A percentile compares a stretch with the other conserved stretches of the same genome.
Evolutionary conservation across 1,139 yeast species (phyloP).

Genomic region (Zygoascus meyerae): DNA sequence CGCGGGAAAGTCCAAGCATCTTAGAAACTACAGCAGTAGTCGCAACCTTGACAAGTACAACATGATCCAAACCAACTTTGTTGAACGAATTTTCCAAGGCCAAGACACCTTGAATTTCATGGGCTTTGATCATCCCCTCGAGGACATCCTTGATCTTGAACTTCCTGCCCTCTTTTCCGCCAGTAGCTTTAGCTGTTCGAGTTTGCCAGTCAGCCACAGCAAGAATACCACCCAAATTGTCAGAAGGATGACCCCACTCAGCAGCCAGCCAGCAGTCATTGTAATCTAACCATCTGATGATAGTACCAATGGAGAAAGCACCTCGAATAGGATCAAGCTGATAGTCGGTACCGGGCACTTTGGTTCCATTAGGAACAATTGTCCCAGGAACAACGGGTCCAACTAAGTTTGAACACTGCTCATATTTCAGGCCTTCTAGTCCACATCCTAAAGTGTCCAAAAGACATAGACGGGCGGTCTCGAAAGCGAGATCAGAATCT

Average conservation of each 20-base stretch:
- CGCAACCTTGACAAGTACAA: conserved; percentile 53
- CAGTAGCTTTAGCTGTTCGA: conserved; percentile 41
- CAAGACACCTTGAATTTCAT: conserved; percentile 53
- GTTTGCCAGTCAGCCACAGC: conserved; percentile 55
- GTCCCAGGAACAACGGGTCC: conserved; percentile 55
- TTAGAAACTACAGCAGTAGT: conserved; percentile 55
- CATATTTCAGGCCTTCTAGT: conserved; percentile 51
- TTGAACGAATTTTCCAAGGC: conserved; percentile 57
- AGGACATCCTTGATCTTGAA: conserved; percentile 47
- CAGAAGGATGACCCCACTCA: conserved; percentile 63
- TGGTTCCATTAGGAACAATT: conserved; percentile 48
- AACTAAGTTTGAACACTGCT: conserved; percentile 44
- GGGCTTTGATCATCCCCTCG: conserved; percentile 54
- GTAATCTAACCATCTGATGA: conserved; percentile 55
- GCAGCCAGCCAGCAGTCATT: conserved; percentile 63
- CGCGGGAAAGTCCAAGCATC: conserved; percentile 44
- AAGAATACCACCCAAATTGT: conserved; percentile 52
- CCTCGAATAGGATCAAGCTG: conserved; percentile 52
- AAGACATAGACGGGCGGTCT: conserved; percentile 50
- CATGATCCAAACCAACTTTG: conserved; percentile 56
- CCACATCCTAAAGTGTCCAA: conserved; percentile 57
- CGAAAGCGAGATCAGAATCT: conserved; percentile 43
- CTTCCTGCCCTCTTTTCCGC: conserved; percentile 36
- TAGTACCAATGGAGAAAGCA: conserved; percentile 52
- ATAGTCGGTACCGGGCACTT: conserved; percentile 47